Evolutionary conservation across 116 monocot genomes (phyloP).

Genomic region (Dioscorea cayenensis): DNA sequence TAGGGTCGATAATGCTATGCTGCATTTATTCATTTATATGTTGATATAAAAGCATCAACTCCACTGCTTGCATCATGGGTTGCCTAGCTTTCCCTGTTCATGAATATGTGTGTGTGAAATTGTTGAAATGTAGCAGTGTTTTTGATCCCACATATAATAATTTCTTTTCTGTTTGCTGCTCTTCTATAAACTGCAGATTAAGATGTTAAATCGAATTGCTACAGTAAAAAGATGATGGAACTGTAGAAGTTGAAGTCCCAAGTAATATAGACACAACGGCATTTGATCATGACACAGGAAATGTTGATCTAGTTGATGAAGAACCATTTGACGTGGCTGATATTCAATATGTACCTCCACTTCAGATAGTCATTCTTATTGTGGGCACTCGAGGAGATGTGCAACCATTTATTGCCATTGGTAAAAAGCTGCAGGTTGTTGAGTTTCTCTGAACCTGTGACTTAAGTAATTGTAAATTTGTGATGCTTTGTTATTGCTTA

Average conservation of each 20-base stretch:
- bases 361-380: slow-evolving; percentile 96
- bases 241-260: slow-evolving; percentile 81
- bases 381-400: slow-evolving; percentile 99
- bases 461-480: background rate
- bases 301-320: slow-evolving; percentile 39
- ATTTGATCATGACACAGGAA: slow-evolving; percentile 31
- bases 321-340: slow-evolving; percentile 43
- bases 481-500: background rate
- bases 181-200: slow-evolving; percentile 35
- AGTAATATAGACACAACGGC: slow-evolving; percentile 45
- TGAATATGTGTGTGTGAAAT: too few species aligned
- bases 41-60: background rate
- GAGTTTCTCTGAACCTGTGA: background rate
- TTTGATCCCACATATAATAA: background rate
- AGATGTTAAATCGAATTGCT: slow-evolving; percentile 77
- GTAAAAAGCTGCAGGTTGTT: slow-evolving; percentile 87
- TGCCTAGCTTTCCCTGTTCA: background rate
- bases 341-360: slow-evolving; percentile 53
- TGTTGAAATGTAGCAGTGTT: background rate
- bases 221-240: slow-evolving; percentile 92
- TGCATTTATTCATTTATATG: background rate
- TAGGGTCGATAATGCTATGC: background rate
- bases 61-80: background rate
- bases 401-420: slow-evolving; percentile 98
- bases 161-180: slow-evolving; percentile 1